phyloP scores from a whole-genome alignment of 108 stramenopile species.

The Mediolabrus comicus region DNA sequence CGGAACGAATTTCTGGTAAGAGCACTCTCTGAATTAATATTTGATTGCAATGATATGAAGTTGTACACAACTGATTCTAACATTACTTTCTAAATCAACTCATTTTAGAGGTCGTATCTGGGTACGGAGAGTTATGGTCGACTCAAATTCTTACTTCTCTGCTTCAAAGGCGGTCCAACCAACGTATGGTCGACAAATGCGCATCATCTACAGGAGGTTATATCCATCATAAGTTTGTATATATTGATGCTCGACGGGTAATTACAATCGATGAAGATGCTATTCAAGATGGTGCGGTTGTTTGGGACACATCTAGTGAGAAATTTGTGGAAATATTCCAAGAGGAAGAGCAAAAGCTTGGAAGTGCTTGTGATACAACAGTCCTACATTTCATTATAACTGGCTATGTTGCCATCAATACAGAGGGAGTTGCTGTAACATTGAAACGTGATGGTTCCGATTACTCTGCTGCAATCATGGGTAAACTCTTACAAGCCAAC shows the following conservation, averaged over 20 bases:
- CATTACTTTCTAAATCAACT: neutral
- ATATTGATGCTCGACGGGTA: constrained; percentile 81
- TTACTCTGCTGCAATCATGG: constrained; percentile 90
- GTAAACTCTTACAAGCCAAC: constrained; percentile 66
- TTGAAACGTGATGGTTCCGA: constrained; percentile 87
- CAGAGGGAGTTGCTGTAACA: constrained; percentile 85
- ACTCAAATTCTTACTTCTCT: constrained; percentile 67
- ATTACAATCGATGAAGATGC: constrained; percentile 78
- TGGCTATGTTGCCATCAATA: constrained; percentile 90
- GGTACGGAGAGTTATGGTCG: constrained; percentile 90
- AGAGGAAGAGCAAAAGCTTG: constrained; percentile 21
- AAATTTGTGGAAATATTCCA: constrained; percentile 48
- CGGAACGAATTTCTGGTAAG: constrained; percentile 47
- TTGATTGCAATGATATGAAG: neutral
- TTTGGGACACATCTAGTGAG: constrained; percentile 57
- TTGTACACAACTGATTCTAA: neutral
- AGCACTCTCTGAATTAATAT: neutral
- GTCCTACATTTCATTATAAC: constrained; percentile 78
- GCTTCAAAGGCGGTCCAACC: constrained; percentile 34
- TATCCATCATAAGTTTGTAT: constrained; percentile 52
- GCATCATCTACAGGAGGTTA: neutral
- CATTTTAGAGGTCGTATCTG: constrained; percentile 57
- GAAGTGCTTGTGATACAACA: neutral
- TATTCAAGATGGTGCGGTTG: constrained; percentile 64
- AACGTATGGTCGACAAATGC: constrained; percentile 9